Base-by-base conservation (phyloP, 345 rosid genomes). In the Pistacia vera region DNA sequence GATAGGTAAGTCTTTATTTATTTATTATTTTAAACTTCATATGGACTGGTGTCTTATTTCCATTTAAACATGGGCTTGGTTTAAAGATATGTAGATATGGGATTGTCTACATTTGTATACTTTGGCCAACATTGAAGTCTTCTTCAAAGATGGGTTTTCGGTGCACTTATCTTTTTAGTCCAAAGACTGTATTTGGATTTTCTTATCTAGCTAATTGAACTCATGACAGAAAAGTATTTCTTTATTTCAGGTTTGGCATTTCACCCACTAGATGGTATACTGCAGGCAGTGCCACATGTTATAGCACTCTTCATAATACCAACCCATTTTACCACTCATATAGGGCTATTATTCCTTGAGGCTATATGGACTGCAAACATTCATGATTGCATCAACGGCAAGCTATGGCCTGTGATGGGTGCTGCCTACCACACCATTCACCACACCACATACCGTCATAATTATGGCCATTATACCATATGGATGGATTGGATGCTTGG, bases 401-500 rank as follows among this genome's bases (percentile, higher is more conserved):
- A 90, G 59, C 38, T 90, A 2, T 93, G 99, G 99, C 97, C 99
- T 2, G 83, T 92, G 25, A 93, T 96, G 99, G 99, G 99, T 22
- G 97, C 99, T 55, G 99, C 98, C 38, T 91, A 92, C 87, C 99
- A 96, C 82, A 96, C 99, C 12, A 90, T 96, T 81, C 99, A 96
- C 76, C 99, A 96, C 80, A 93, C 95, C 2, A 93, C 97, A 3
- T 93, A 95, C 80, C 92, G 93, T n/a, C 99, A 95, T 67, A 95
- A 95, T 77, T 96, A 96, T 77, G 99, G 99, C 11, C 99, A 96
- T 71, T 96, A 90, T 58, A 96, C 99, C 11, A 86, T 96, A 71
- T 92, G 97, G 97, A 93, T 96, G 99, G 99, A 96, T 81, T 93
- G 98, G 98, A 87, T 96, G 97, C 89, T 88, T 5, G 98, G 97